These are phyloP conservation scores for Aphanomyces stellatus DNA, from an alignment of 352 stramenopile genomes.

Conservation along the genomic window DNA sequence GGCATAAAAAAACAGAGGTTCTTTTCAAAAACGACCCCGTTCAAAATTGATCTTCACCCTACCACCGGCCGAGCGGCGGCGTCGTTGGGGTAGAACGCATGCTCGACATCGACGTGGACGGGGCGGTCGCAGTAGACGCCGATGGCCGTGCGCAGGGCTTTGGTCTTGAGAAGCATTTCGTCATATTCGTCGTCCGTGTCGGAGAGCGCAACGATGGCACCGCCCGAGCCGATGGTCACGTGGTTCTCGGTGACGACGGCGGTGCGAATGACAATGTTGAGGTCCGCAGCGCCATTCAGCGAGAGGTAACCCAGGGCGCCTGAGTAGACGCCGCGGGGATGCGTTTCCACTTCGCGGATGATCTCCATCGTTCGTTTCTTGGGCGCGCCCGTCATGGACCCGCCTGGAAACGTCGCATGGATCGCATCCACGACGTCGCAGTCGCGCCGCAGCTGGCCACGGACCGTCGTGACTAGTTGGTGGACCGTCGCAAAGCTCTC, in stretches of 20 bases:
- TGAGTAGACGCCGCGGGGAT: conserved; percentile 91
- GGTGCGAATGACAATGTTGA: conserved; percentile 98
- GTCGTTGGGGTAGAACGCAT: too few species aligned
- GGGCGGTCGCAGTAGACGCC: neutral
- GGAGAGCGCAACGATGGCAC: conserved; percentile 93
- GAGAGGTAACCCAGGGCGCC: conserved; percentile 94
- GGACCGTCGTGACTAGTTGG: conserved; percentile 95
- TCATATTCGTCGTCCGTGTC: conserved; percentile 91
- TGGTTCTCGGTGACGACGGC: conserved; percentile 79
- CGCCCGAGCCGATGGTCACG: conserved; percentile 89
- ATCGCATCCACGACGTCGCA: conserved; percentile 86
- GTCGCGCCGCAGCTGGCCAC: conserved; percentile 47
- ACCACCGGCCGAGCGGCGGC: neutral
- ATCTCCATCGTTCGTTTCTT: conserved; percentile 96
- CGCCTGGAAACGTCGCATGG: conserved; percentile 92
- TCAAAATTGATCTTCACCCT: neutral
- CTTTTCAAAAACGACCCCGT: neutral
- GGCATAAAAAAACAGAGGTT: too few species aligned
- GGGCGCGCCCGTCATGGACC: conserved; percentile 97
- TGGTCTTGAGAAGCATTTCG: conserved; percentile 89
- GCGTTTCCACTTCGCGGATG: conserved; percentile 87
- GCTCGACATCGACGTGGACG: conserved; percentile 11
- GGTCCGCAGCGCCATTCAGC: conserved; percentile 91
- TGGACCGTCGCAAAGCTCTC: conserved; percentile 96
- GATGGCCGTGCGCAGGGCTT: conserved; percentile 50